Conservation (phyloP, 2,329 filamentous ascomycete species). For the Pyricularia pennisetigena region DNA sequence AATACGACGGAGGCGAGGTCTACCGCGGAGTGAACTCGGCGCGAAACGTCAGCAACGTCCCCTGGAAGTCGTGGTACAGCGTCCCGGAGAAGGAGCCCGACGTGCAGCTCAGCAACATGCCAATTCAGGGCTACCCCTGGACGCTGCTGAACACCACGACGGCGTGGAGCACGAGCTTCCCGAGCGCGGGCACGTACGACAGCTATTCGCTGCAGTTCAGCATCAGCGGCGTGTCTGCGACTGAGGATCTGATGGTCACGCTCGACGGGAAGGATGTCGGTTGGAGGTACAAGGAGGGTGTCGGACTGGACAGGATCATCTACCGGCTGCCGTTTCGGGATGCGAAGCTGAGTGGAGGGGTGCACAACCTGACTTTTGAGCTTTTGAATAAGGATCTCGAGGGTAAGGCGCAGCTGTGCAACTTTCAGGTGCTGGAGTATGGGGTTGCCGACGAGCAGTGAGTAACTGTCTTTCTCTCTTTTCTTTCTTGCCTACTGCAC, state of each 20-base stretch:
- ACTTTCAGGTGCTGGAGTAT: neutral
- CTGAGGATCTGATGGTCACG: neutral
- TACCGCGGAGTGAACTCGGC: neutral
- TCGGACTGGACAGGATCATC: neutral
- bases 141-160: neutral
- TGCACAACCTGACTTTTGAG: neutral
- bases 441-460: neutral
- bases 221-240: neutral
- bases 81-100: neutral
- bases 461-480: no score
- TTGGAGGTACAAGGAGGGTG: neutral
- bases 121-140: neutral
- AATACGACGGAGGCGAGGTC: neutral
- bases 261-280: neutral
- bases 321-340: neutral
- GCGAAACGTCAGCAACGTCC: neutral
- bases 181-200: neutral
- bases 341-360: neutral
- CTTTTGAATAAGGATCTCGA: neutral
- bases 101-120: neutral
- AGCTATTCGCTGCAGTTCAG: neutral
- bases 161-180: neutral
- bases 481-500: no score
- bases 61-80: neutral
- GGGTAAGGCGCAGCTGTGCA: neutral